Conservation (phyloP, 73 alveolate genomes). For the Paramecium sonneborni region DNA sequence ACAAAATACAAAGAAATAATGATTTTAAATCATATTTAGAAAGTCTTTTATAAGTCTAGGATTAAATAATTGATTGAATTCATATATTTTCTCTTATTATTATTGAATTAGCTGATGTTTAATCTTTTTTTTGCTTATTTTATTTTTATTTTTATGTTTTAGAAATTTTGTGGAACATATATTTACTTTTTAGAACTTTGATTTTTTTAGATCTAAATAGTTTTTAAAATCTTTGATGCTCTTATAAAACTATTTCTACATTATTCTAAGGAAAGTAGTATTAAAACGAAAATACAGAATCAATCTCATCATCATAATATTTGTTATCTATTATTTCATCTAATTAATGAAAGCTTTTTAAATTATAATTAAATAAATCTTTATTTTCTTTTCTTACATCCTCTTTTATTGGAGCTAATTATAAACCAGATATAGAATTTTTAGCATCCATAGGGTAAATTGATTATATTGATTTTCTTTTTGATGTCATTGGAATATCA, state of each 20-base stretch:
- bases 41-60: slow-evolving; percentile 17
- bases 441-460: neutral
- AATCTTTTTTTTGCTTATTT: neutral
- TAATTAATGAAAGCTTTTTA: neutral
- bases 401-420: neutral
- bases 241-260: neutral
- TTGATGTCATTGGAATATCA: neutral
- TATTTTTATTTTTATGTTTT: neutral
- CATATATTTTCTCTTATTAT: neutral
- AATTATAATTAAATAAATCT: neutral
- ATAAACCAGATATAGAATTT: neutral
- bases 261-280: slow-evolving; percentile 22
- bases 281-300: neutral
- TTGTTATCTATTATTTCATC: neutral
- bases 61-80: neutral
- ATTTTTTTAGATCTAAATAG: neutral
- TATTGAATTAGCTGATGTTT: neutral
- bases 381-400: neutral
- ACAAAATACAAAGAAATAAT: neutral
- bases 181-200: neutral
- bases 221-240: neutral
- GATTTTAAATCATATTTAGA: neutral
- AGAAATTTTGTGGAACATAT: neutral
- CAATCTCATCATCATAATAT: neutral
- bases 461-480: neutral